phyloP scores from a whole-genome alignment of 108 stramenopile species.

The Thalassiosira profunda region DNA sequence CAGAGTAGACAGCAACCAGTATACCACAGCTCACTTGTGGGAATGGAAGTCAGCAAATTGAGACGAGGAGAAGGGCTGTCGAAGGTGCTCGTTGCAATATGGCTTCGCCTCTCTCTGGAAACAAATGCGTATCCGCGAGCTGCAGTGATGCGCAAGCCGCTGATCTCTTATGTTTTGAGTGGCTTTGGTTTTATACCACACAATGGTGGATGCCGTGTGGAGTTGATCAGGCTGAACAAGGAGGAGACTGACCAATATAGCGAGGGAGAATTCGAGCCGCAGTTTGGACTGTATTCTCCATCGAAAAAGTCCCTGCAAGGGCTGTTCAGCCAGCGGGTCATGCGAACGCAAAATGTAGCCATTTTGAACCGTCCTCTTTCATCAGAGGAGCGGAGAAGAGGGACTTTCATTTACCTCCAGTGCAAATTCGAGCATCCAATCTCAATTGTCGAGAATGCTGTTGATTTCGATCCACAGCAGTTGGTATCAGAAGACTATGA shows the following conservation, averaged over 20 bases:
- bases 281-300: conserved; percentile 35
- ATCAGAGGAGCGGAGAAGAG: too few relatives aligned
- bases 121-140: conserved; percentile 44
- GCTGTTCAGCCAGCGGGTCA: conserved; percentile 31
- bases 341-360: conserved; percentile 41
- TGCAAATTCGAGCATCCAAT: too few relatives aligned
- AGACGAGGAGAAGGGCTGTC: conserved; percentile 46
- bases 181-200: conserved; percentile 45
- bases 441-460: too few relatives aligned
- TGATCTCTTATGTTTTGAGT: conserved; percentile 37
- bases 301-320: conserved; percentile 29
- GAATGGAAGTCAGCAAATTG: conserved; percentile 40
- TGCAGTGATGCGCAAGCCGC: conserved; percentile 51
- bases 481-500: too few relatives aligned
- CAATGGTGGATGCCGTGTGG: conserved; percentile 28
- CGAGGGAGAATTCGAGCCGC: not conserved
- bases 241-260: not conserved
- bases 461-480: too few relatives aligned
- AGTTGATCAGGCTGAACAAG: conserved; percentile 33
- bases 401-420: too few relatives aligned
- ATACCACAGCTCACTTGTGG: conserved; percentile 41
- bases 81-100: conserved; percentile 41
- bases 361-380: too few relatives aligned
- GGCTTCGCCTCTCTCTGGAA: conserved; percentile 39
- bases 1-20: not conserved